phyloP scores from a whole-genome alignment of 352 stramenopile genomes.

The Phytopythium kandeliae region DNA sequence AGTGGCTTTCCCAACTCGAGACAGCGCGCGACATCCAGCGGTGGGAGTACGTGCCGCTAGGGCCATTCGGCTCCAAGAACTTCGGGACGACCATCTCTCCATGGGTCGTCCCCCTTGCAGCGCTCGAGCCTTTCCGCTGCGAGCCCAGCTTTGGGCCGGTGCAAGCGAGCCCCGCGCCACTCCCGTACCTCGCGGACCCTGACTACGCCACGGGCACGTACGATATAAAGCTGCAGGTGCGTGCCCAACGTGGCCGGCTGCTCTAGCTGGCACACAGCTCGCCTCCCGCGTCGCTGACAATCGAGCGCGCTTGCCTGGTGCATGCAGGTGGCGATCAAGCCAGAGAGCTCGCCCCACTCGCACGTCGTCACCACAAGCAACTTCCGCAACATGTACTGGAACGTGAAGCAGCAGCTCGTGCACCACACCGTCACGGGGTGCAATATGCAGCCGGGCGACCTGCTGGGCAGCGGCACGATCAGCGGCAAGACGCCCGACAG shows the following conservation, averaged over 20 bases:
- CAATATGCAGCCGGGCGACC: slow-evolving; percentile 93
- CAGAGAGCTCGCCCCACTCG: slow-evolving; percentile 42
- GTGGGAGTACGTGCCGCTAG: slow-evolving; percentile 97
- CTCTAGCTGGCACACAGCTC: slow-evolving; percentile 14
- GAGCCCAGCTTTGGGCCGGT: slow-evolving; percentile 88
- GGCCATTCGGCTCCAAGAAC: slow-evolving; percentile 96
- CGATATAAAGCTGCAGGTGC: slow-evolving; percentile 87
- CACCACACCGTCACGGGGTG: slow-evolving; percentile 97
- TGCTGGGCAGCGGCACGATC: slow-evolving; percentile 95
- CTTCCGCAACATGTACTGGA: slow-evolving; percentile 97
- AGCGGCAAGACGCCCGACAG: slow-evolving; percentile 83
- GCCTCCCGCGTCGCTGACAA: slow-evolving; percentile 23
- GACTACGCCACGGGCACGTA: slow-evolving; percentile 86
- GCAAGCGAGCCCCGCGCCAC: slow-evolving; percentile 82
- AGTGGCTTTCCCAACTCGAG: neutral
- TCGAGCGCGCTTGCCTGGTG: no score
- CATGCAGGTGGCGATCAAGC: slow-evolving; percentile 58
- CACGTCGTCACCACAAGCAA: slow-evolving; percentile 90
- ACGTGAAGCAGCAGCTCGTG: slow-evolving; percentile 95
- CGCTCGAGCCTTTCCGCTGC: slow-evolving; percentile 91
- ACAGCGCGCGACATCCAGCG: slow-evolving; percentile 89
- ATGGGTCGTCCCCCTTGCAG: slow-evolving; percentile 94
- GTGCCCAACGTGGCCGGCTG: slow-evolving; percentile 10
- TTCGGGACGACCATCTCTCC: slow-evolving; percentile 96
- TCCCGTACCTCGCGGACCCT: slow-evolving; percentile 93